phyloP scores from a whole-genome alignment of 495 filamentous ascomycete genomes.

The Hypomontagnella monticulosa region DNA sequence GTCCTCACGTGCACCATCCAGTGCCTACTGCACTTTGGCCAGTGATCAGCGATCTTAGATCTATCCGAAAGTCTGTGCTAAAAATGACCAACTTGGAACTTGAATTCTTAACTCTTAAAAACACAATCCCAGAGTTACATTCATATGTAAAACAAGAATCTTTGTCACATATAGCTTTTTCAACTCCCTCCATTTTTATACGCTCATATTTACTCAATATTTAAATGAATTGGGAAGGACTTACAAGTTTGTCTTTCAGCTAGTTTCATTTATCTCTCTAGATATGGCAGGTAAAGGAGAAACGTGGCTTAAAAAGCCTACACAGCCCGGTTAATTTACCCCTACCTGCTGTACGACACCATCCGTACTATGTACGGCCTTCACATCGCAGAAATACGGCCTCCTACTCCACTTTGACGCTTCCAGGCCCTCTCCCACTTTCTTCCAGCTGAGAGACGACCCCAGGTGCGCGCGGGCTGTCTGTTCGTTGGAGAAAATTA shows the following conservation, averaged over 20 bases:
- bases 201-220: neutral
- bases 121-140: too few relatives aligned
- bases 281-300: neutral
- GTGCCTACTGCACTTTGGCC: neutral
- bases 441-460: neutral
- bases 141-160: too few relatives aligned
- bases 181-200: too few relatives aligned
- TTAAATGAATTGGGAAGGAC: neutral
- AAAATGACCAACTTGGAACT: neutral
- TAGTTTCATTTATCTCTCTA: neutral
- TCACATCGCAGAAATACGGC: slow-evolving; percentile 13
- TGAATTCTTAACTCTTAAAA: too few relatives aligned
- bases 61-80: slow-evolving; percentile 16
- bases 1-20: slow-evolving; percentile 6
- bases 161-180: too few relatives aligned
- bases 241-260: neutral
- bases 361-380: neutral
- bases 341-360: slow-evolving; percentile 27
- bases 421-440: slow-evolving; percentile 2
- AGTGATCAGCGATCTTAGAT: slow-evolving; percentile 28
- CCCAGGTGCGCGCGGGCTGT: slow-evolving; percentile 2
- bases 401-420: slow-evolving; percentile 28
- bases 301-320: slow-evolving; percentile 17
- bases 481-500: neutral
- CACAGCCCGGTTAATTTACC: slow-evolving; percentile 21